Percentiles rank a stretch among this genome's conserved stretches.
These are phyloP conservation scores for Talaromyces amestolkiae DNA, from an alignment of 2,329 filamentous ascomycete species.

Conservation along the genomic window DNA sequence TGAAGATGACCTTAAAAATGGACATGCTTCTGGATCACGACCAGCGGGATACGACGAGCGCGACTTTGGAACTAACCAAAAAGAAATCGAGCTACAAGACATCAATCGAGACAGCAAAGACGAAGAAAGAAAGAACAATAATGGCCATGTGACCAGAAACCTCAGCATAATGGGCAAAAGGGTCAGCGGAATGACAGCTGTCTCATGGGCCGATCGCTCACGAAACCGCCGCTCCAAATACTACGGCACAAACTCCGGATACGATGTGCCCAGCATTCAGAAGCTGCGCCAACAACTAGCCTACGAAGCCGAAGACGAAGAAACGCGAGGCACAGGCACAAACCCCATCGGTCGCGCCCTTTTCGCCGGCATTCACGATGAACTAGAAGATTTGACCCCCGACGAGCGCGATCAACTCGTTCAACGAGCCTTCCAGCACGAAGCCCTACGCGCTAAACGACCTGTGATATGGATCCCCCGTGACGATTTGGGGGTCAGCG, in stretches of 20 bases:
- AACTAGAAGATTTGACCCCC: conserved; percentile 89
- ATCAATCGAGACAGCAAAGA: conserved; percentile 30
- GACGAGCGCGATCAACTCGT: conserved; percentile 84
- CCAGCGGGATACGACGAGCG: conserved; percentile 20
- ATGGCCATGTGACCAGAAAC: conserved; percentile 17
- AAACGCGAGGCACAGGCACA: conserved; percentile 62
- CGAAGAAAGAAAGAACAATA: conserved; percentile 7
- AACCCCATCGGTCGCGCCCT: conserved; percentile 70
- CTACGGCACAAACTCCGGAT: conserved; percentile 37
- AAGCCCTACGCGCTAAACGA: conserved; percentile 75
- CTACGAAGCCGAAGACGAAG: conserved; percentile 63
- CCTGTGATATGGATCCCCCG: conserved; percentile 92
- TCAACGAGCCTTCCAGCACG: conserved; percentile 85
- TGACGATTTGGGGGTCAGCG: conserved; percentile 84
- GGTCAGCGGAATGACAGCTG: conserved; percentile 21
- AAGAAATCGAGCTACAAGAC: conserved; percentile 48
- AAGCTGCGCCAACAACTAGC: conserved; percentile 37
- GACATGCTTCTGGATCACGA: conserved; percentile 36
- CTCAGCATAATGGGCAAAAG: conserved; percentile 22
- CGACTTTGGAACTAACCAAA: not conserved
- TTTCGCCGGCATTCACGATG: conserved; percentile 83
- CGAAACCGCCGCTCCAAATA: conserved; percentile 41
- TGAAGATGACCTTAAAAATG: conserved; percentile 45
- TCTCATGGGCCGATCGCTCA: conserved; percentile 47
- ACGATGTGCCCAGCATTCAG: conserved; percentile 32